Evolutionary conservation across 202 grass and related monocot species (phyloP).

Genomic region (Setaria viridis): DNA sequence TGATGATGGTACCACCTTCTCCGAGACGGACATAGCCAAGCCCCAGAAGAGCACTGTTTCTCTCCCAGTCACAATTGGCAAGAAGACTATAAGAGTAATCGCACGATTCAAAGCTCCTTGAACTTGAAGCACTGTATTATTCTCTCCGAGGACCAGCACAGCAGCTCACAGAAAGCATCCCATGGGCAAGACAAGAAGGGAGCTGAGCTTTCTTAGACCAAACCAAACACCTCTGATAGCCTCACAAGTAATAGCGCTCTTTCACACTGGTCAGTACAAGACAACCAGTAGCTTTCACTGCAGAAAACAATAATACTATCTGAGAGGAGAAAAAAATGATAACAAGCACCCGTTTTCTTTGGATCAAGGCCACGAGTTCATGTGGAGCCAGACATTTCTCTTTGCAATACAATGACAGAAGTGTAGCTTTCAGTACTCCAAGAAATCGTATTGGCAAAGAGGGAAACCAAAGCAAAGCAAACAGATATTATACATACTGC

Average conservation of each 20-base stretch:
- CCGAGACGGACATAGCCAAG: constrained; percentile 51
- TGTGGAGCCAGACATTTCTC: constrained; percentile 36
- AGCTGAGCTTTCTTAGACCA: constrained; percentile 45
- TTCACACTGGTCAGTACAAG: constrained; percentile 18
- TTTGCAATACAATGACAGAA: constrained; percentile 33
- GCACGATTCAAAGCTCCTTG: not conserved
- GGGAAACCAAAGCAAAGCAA: not conserved
- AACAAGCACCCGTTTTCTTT: constrained; percentile 10
- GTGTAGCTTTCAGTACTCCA: constrained; percentile 42
- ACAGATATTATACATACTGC: not conserved
- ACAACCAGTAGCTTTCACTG: constrained; percentile 50
- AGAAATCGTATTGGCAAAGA: not conserved
- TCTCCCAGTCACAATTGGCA: not conserved
- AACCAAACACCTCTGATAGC: constrained; percentile 30
- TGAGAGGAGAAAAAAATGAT: constrained; percentile 28
- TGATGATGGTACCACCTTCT: constrained; percentile 35
- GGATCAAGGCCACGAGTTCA: constrained; percentile 30
- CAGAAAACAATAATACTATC: constrained; percentile 31
- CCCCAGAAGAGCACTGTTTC: not conserved
- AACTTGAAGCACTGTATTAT: constrained; percentile 22
- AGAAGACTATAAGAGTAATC: not conserved
- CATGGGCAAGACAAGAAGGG: constrained; percentile 32
- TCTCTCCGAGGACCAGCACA: constrained; percentile 7
- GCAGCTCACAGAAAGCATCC: constrained; percentile 32
- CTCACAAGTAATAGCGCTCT: constrained; percentile 30